Evolutionary conservation across 495 filamentous ascomycete genomes (phyloP).

Genomic region (Astrothelium macrocarpum): DNA sequence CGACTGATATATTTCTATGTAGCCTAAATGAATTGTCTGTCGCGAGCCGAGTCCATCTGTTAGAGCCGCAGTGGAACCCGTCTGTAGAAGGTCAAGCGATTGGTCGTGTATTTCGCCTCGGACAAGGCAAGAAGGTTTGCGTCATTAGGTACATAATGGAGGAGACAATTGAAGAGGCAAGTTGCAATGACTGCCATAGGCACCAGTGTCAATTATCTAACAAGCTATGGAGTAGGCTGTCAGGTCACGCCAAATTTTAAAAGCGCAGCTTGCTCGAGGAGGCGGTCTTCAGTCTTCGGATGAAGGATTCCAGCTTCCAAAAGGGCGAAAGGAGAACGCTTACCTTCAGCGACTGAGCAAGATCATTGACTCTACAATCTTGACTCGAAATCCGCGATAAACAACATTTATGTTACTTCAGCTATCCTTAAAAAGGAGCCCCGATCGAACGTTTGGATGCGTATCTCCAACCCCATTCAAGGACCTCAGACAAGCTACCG

Average conservation of each 20-base stretch:
- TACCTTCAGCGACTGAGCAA: not conserved
- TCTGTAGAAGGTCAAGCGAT: slow-evolving; percentile 11
- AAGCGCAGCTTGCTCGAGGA: not conserved
- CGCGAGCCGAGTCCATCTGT: slow-evolving; percentile 9
- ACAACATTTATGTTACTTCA: not conserved
- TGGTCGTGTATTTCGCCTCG: slow-evolving; percentile 9
- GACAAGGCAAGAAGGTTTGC: slow-evolving; percentile 7
- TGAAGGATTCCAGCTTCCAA: not conserved
- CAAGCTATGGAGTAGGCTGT: not conserved
- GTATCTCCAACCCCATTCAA: not conserved
- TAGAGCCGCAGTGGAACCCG: slow-evolving; percentile 14
- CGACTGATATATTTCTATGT: slow-evolving; percentile 3
- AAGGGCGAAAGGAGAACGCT: not conserved
- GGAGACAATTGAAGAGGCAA: slow-evolving; percentile 11
- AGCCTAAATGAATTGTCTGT: not conserved
- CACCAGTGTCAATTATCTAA: not conserved
- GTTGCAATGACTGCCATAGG: not conserved
- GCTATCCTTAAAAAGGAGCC: not conserved
- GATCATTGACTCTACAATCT: not conserved
- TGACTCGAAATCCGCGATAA: not conserved
- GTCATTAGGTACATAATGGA: slow-evolving; percentile 14
- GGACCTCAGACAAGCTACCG: not conserved
- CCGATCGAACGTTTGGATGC: not conserved
- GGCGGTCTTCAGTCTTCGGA: not conserved
- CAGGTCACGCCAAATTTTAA: not conserved